A percentile compares a stretch with the other conserved stretches of the same genome.
These are phyloP conservation scores for Fonsecaea nubica DNA, from an alignment of 2,329 filamentous ascomycete species.

Conservation along the genomic window DNA sequence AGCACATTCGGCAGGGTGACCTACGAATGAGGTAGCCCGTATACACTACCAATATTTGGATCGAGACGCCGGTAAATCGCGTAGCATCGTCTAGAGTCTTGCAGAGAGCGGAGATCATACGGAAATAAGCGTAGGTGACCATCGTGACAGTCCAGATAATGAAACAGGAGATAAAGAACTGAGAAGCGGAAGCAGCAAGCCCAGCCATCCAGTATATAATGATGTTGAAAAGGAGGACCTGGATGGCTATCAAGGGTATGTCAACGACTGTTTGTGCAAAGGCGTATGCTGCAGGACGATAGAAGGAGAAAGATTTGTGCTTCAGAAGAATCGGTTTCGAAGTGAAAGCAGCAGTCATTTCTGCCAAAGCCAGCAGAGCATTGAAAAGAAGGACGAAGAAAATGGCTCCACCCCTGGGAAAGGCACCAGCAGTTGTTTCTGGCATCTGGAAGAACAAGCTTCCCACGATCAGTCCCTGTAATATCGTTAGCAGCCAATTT, in stretches of 20 bases:
- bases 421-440: conserved; percentile 60
- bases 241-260: conserved; percentile 63
- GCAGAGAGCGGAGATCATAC: conserved; percentile 57
- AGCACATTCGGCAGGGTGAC: not conserved
- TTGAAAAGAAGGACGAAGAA: conserved; percentile 71
- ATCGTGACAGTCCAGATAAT: conserved; percentile 62
- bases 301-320: conserved; percentile 74
- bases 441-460: conserved; percentile 63
- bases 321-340: conserved; percentile 71
- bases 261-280: conserved; percentile 65
- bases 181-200: conserved; percentile 62
- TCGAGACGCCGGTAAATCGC: conserved; percentile 57
- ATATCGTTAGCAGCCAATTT: not conserved
- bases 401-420: conserved; percentile 66
- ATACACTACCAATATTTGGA: conserved; percentile 65
- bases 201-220: conserved; percentile 68
- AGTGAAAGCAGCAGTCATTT: conserved; percentile 66
- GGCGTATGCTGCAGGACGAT: conserved; percentile 66
- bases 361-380: conserved; percentile 65
- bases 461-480: conserved; percentile 52
- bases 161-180: conserved; percentile 67
- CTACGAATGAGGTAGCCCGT: conserved; percentile 66
- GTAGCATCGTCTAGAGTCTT: conserved; percentile 58
- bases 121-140: conserved; percentile 63
- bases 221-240: conserved; percentile 65